phyloP scores from a whole-genome alignment of 495 filamentous ascomycete species.

The Xylaria acuta region DNA sequence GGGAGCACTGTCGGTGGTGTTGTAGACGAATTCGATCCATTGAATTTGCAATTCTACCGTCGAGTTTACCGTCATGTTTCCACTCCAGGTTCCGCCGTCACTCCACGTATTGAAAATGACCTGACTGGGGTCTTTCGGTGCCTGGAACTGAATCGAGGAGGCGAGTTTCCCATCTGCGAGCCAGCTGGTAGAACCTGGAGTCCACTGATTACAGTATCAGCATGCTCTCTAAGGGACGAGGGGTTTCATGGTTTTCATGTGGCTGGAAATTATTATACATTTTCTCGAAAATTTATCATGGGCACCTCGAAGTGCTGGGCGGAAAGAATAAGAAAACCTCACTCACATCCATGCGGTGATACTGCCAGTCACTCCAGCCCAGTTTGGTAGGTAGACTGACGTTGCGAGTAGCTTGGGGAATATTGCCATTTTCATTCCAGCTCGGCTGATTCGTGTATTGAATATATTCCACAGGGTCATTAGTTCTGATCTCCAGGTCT shows the following conservation, averaged over 20 bases:
- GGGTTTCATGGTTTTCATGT: not conserved
- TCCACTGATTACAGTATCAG: slow-evolving; percentile 52
- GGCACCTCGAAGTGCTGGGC: not conserved
- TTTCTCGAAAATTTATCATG: not conserved
- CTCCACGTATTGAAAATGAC: slow-evolving; percentile 78
- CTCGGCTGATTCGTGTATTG: slow-evolving; percentile 80
- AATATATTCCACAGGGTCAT: slow-evolving; percentile 59
- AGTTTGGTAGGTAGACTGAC: slow-evolving; percentile 49
- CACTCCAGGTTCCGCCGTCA: slow-evolving; percentile 74
- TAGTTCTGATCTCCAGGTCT: slow-evolving; percentile 77
- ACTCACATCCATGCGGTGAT: slow-evolving; percentile 66
- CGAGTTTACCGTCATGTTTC: slow-evolving; percentile 66
- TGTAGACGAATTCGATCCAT: slow-evolving; percentile 77
- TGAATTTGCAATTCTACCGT: slow-evolving; percentile 72
- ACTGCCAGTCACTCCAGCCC: slow-evolving; percentile 70
- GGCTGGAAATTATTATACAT: not conserved
- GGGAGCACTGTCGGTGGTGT: slow-evolving; percentile 49
- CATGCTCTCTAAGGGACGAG: not conserved
- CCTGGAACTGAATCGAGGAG: slow-evolving; percentile 64
- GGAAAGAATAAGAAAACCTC: not conserved
- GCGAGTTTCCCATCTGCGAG: slow-evolving; percentile 65
- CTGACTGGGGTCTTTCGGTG: slow-evolving; percentile 62
- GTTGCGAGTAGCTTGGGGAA: slow-evolving; percentile 52
- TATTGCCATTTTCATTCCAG: slow-evolving; percentile 51
- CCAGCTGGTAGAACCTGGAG: slow-evolving; percentile 58